Base-by-base conservation (phyloP, 1,139 yeast genomes). In the Geotrichum phurueaensis region DNA sequence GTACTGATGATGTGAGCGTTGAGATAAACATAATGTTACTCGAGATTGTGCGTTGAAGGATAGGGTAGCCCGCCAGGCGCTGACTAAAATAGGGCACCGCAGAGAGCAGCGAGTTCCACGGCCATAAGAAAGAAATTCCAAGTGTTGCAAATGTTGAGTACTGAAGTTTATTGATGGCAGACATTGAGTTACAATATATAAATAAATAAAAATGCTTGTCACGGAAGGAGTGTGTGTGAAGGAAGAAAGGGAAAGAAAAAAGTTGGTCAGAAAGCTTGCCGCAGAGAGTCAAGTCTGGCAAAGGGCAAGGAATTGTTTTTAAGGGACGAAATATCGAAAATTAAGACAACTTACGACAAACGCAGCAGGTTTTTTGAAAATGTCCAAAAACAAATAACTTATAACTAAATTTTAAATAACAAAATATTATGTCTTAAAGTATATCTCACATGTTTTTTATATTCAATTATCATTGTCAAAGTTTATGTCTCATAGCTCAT, bases 71-170 rank as follows among this genome's bases (percentile, higher is more conserved):
- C 23, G 78, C 76, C 64, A 92, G 47, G 15, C 60, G 50, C 29
- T 45, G 18, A 5, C n/a, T 15, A 70, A 90, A 90, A 73, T 89
- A 91, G 3, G 89, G 88, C 0, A 96, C 82, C 0, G 97, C 97
- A 1, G 96, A 85, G 10, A 94, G 76, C 67, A 91, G 86, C 66
- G 96, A 85, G 76, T 94, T 94, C 97, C 98, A 94, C 0, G 99
- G 98, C 98, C 98, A 94, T 51, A 94, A 78, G 59, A 66, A 71
- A 51, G 76, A 71, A 7, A 54, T 23, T 25, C 63, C 63, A 29
- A 54, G 51, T 20, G 51, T 43, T 9, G 39, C 22, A 22, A 57
- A 57, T 2, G 60, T 43, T 15, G 54, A 53, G n/a, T 54, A 57
- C 23, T 51, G 51, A 10, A 53, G 20, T 10, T 27, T 27, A 36